phyloP scores from a whole-genome alignment of 495 filamentous ascomycete genomes.

The Cercophora scortea region DNA sequence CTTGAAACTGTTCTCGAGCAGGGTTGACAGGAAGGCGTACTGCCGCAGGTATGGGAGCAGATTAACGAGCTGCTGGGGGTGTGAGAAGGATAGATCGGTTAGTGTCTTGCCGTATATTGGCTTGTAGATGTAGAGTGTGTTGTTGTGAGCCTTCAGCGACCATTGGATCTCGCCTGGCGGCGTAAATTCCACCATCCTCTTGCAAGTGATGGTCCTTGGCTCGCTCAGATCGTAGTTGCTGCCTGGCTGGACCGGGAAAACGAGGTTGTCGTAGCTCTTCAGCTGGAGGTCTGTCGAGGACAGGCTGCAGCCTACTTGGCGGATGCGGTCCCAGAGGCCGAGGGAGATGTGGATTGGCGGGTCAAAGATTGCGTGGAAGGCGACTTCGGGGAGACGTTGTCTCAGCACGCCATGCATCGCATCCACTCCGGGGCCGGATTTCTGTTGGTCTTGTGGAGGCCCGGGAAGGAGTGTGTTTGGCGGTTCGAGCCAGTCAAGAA shows the following conservation, averaged over 20 bases:
- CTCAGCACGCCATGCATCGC: constrained; percentile 14
- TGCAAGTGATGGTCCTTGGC: constrained; percentile 27
- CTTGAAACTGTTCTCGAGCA: constrained; percentile 56
- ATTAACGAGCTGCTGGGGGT: constrained; percentile 74
- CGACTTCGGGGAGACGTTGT: constrained; percentile 58
- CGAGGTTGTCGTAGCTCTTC: constrained; percentile 58
- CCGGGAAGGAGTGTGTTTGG: constrained; percentile 35
- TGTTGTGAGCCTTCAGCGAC: constrained; percentile 47
- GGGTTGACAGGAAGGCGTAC: constrained; percentile 58
- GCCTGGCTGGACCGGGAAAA: constrained; percentile 44
- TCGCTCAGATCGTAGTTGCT: constrained; percentile 31
- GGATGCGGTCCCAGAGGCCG: constrained; percentile 57
- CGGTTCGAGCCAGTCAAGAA: constrained; percentile 64
- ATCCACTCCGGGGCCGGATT: constrained; percentile 13
- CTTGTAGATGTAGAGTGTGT: constrained; percentile 64
- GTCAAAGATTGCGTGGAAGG: constrained; percentile 77
- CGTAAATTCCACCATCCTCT: constrained; percentile 22
- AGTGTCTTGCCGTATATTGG: constrained; percentile 61
- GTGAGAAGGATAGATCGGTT: constrained; percentile 69
- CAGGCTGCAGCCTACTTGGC: constrained; percentile 53
- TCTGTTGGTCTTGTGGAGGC: constrained; percentile 28
- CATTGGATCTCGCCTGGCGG: constrained; percentile 31
- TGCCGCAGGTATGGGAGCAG: constrained; percentile 72
- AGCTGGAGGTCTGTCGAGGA: constrained; percentile 39
- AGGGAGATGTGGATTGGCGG: constrained; percentile 74